Percentiles rank a stretch among this genome's conserved stretches.
Evolutionary conservation across 148 eudicot species (phyloP).

Genomic region (Spergularia marina): DNA sequence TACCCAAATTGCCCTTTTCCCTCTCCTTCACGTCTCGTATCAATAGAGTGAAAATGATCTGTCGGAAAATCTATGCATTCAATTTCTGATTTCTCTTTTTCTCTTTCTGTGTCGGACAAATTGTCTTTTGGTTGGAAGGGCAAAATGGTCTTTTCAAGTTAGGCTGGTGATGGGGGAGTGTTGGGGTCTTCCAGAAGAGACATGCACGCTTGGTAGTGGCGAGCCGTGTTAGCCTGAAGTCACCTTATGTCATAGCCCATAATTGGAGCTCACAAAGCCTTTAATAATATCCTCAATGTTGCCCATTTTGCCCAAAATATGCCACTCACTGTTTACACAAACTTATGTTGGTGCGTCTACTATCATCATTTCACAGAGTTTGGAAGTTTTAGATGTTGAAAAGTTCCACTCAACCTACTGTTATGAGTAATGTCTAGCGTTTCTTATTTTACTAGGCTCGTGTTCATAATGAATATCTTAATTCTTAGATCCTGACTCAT

Average conservation of each 20-base stretch:
- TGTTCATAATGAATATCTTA: too few relatives aligned
- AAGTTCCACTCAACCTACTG: constrained; percentile 7
- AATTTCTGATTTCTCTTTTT: background rate
- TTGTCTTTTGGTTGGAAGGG: constrained; percentile 13
- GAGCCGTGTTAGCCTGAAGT: constrained; percentile 18
- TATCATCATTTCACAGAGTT: constrained; percentile 18
- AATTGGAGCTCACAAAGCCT: constrained; percentile 16
- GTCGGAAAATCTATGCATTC: constrained; percentile 30
- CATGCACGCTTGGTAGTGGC: background rate
- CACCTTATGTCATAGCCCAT: constrained; percentile 30
- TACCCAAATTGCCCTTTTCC: constrained; percentile 32
- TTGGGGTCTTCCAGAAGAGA: constrained; percentile 7
- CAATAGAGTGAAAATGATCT: constrained; percentile 34
- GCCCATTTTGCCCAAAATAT: constrained; percentile 8
- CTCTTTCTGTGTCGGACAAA: constrained; percentile 7
- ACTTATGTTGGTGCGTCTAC: constrained; percentile 18
- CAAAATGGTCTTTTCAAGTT: background rate
- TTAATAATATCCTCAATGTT: constrained; percentile 1
- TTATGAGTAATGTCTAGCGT: background rate
- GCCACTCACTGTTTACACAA: background rate
- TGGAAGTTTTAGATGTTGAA: background rate
- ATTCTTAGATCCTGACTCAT: too few relatives aligned
- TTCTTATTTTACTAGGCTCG: background rate
- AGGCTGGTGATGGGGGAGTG: background rate
- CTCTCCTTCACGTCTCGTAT: constrained; percentile 38